Evolutionary conservation across 345 rosid species (phyloP).

Genomic region (Lumnitzera racemosa): DNA sequence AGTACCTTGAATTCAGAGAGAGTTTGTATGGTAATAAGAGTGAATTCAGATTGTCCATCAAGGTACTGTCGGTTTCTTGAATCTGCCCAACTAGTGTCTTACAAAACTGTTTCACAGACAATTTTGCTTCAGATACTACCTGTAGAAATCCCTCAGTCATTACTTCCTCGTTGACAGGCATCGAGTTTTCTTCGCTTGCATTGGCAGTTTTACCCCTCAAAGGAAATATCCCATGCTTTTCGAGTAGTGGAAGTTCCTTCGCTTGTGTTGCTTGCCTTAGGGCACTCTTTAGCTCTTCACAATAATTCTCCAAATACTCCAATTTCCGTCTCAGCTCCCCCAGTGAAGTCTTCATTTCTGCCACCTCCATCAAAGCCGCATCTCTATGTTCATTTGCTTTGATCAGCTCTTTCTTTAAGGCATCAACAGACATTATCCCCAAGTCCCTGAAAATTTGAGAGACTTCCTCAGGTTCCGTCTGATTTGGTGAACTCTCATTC

Average conservation of each 20-base stretch:
- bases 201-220: constrained; percentile 31
- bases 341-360: constrained; percentile 72
- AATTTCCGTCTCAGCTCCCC: constrained; percentile 71
- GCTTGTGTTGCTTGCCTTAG: constrained; percentile 51
- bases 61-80: constrained; percentile 51
- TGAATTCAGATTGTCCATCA: constrained; percentile 46
- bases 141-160: constrained; percentile 93
- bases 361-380: constrained; percentile 61
- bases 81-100: constrained; percentile 63
- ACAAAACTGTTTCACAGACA: constrained; percentile 90
- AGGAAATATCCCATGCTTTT: constrained; percentile 24
- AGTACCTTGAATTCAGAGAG: constrained; percentile 50
- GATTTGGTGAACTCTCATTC: constrained; percentile 48
- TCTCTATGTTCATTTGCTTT: constrained; percentile 77
- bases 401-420: constrained; percentile 60
- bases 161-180: constrained; percentile 84
- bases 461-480: constrained; percentile 73
- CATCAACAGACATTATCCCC: constrained; percentile 47
- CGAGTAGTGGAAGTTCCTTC: constrained; percentile 22
- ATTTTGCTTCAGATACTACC: constrained; percentile 86
- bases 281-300: constrained; percentile 77
- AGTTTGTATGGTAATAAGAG: constrained; percentile 63
- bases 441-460: constrained; percentile 58
- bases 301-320: constrained; percentile 73
- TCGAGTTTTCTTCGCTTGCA: constrained; percentile 25